Conservation (phyloP, 192 early-diverging fungal genomes). For the Mortierella alpina region DNA sequence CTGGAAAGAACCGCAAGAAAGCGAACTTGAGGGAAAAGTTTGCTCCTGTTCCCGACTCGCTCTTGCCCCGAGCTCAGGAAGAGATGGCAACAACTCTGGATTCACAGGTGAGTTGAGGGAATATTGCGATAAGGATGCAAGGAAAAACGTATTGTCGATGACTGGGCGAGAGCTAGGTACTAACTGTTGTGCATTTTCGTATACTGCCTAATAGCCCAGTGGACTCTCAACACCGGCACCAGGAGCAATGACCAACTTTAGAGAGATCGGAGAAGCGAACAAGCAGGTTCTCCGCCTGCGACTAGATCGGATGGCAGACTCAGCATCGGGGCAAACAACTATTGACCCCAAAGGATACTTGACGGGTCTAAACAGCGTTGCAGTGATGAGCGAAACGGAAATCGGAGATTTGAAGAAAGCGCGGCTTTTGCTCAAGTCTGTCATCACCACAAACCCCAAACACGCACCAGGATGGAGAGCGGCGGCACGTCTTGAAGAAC, state of each 20-base stretch:
- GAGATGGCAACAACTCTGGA: conserved; percentile 72
- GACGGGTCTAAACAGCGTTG: conserved; percentile 89
- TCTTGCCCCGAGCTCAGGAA: conserved; percentile 64
- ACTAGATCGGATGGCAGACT: conserved; percentile 92
- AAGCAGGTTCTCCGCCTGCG: conserved; percentile 92
- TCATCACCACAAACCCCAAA: conserved; percentile 94
- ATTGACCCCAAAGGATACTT: conserved; percentile 97
- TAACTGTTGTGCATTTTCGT: neutral
- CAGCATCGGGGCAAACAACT: conserved; percentile 85
- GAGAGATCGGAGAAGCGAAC: conserved; percentile 92
- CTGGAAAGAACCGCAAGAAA: conserved; percentile 80
- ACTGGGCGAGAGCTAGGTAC: neutral
- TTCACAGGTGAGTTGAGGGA: conserved; percentile 59
- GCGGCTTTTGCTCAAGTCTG: conserved; percentile 86
- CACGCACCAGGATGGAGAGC: conserved; percentile 99
- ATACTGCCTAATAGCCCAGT: conserved; percentile 43
- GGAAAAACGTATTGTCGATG: neutral
- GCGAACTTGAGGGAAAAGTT: conserved; percentile 66
- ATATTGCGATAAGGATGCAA: neutral
- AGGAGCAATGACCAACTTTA: conserved; percentile 86
- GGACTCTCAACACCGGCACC: conserved; percentile 71
- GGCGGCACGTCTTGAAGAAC: conserved; percentile 95
- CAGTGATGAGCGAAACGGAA: conserved; percentile 84
- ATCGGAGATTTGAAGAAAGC: conserved; percentile 92
- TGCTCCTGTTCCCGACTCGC: conserved; percentile 72